A percentile compares a stretch with the other conserved stretches of the same genome.
Evolutionary conservation across 2,329 filamentous ascomycete genomes (phyloP).

Genomic region (Stachybotrys chartarum): DNA sequence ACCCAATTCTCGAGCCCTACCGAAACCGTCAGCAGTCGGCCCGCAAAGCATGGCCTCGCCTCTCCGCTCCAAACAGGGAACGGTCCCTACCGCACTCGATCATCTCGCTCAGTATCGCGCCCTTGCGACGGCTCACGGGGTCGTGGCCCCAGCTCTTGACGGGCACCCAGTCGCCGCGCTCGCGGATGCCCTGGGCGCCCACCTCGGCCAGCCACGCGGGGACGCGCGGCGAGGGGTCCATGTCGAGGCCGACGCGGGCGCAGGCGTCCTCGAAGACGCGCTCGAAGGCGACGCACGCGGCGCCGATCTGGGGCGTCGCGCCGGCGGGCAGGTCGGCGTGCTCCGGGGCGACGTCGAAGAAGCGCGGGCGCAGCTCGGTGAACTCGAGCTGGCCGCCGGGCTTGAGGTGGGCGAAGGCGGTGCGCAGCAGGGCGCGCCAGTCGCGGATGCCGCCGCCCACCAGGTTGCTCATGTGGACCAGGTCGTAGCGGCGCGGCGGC

Average conservation of each 20-base stretch:
- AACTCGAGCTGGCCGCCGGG: constrained; percentile 38
- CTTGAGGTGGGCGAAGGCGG: constrained; percentile 31
- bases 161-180: constrained; percentile 33
- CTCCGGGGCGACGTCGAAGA: constrained; percentile 28
- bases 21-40: not conserved
- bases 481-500: constrained; percentile 27
- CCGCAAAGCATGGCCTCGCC: not conserved
- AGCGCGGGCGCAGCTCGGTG: constrained; percentile 30
- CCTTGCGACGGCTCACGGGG: constrained; percentile 27
- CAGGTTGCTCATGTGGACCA: constrained; percentile 35
- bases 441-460: constrained; percentile 36
- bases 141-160: constrained; percentile 32
- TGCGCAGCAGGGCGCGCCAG: constrained; percentile 26
- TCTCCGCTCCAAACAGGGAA: not conserved
- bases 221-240: constrained; percentile 29
- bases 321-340: constrained; percentile 10
- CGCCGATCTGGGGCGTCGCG: constrained; percentile 13
- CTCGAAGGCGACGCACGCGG: constrained; percentile 26
- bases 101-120: constrained; percentile 27
- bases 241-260: constrained; percentile 25
- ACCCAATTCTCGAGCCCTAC: constrained; percentile 21
- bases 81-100: constrained; percentile 25
- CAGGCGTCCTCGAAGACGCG: constrained; percentile 18
- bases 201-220: constrained; percentile 24
- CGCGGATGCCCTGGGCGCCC: constrained; percentile 32